Percentiles rank a stretch among this genome's conserved stretches.
phyloP scores from a whole-genome alignment of 768 basidiomycete species.

The Mrakia hoshinonis region DNA sequence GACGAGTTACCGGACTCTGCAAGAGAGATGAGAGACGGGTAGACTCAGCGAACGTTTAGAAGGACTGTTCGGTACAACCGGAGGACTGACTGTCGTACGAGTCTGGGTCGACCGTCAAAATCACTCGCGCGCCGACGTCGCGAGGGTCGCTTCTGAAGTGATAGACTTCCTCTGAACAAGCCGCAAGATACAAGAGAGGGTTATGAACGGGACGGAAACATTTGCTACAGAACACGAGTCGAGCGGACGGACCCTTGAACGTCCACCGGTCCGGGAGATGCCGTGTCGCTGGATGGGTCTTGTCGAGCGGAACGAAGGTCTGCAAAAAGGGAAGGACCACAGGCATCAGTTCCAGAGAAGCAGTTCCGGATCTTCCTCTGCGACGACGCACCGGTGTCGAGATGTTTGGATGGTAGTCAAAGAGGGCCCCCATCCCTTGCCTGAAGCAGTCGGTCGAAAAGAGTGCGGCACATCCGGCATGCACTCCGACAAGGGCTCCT shows the following conservation, averaged over 20 bases:
- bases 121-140: conserved; percentile 52
- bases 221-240: neutral
- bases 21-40: conserved; percentile 36
- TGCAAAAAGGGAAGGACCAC: neutral
- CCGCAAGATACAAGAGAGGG: neutral
- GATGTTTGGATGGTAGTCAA: conserved; percentile 61
- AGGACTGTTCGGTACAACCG: neutral
- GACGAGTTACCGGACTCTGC: conserved; percentile 36
- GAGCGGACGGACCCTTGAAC: conserved; percentile 32
- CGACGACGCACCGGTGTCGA: conserved; percentile 52
- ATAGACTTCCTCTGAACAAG: conserved; percentile 45
- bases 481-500: conserved; percentile 63
- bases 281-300: conserved; percentile 55
- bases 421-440: conserved; percentile 56
- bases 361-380: neutral
- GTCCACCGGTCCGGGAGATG: conserved; percentile 43
- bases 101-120: conserved; percentile 59
- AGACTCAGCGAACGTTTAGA: too few species aligned
- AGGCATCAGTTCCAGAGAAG: neutral
- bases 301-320: conserved; percentile 53
- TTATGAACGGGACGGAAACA: neutral
- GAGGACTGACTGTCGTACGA: conserved; percentile 51
- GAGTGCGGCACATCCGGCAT: conserved; percentile 57
- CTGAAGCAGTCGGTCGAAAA: conserved; percentile 53
- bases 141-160: conserved; percentile 67